Conservation (phyloP, 345 rosid genomes). For the sweet orange (Citrus sinensis) region DNA sequence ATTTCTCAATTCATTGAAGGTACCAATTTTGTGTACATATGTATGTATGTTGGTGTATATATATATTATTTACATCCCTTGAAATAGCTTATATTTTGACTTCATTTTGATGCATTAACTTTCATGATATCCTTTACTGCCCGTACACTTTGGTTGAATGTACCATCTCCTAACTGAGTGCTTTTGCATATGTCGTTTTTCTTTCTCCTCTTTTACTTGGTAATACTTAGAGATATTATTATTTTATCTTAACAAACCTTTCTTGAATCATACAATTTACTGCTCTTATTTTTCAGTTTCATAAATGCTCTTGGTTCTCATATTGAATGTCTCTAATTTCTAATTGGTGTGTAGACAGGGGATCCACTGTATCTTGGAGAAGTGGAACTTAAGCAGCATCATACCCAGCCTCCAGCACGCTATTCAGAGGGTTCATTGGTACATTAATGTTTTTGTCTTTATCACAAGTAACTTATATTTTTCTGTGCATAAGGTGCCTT, state of each 20-base stretch:
- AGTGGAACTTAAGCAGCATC: conserved; percentile 66
- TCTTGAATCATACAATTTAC: neutral
- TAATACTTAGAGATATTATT: neutral
- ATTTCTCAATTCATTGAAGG: conserved; percentile 64
- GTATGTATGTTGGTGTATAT: neutral
- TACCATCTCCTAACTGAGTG: neutral
- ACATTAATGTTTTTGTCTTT: conserved; percentile 22
- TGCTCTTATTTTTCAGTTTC: neutral
- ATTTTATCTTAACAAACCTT: neutral
- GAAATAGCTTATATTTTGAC: neutral
- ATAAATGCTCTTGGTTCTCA: neutral
- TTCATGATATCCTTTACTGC: neutral
- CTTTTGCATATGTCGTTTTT: neutral
- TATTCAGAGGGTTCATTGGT: conserved; percentile 95
- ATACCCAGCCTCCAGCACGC: conserved; percentile 81
- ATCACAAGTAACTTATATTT: conserved; percentile 15
- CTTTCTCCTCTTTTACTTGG: neutral
- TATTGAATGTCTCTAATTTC: neutral
- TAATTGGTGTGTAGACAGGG: conserved; percentile 47
- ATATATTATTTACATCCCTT: neutral
- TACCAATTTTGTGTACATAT: conserved; percentile 14
- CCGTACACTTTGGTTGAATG: neutral
- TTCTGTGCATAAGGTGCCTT: neutral
- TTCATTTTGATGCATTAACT: conserved; percentile 2
- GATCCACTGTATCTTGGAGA: conserved; percentile 47